Percentiles rank a stretch among this genome's conserved stretches.
Evolutionary conservation across 2,329 filamentous ascomycete genomes (phyloP).

Genomic region (Nannizzia gypsea): DNA sequence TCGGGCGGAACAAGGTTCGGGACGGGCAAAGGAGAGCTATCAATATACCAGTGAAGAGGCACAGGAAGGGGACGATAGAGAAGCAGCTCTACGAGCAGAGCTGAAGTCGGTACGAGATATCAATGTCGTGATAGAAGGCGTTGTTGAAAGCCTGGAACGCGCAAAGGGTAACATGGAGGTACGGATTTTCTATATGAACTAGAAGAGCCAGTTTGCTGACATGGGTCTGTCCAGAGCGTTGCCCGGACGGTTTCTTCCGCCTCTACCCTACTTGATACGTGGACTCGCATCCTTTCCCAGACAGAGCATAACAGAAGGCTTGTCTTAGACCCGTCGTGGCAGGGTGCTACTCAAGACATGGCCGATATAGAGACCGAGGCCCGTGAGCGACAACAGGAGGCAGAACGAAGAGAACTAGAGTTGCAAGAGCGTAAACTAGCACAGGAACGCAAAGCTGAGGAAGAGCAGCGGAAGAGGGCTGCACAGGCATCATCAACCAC

Average conservation of each 20-base stretch:
- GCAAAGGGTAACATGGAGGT: conserved; percentile 42
- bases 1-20: conserved; percentile 5
- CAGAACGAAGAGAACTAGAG: conserved; percentile 63
- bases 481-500: conserved; percentile 20
- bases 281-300: conserved; percentile 90
- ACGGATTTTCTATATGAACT: conserved; percentile 11
- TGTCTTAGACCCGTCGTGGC: conserved; percentile 78
- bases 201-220: neutral
- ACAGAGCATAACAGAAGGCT: conserved; percentile 95
- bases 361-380: conserved; percentile 77
- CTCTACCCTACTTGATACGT: conserved; percentile 81
- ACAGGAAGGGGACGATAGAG: conserved; percentile 45
- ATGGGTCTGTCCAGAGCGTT: conserved; percentile 50
- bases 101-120: conserved; percentile 72
- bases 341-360: conserved; percentile 76
- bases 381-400: conserved; percentile 59
- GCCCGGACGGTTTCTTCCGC: conserved; percentile 75
- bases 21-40: conserved; percentile 11
- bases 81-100: conserved; percentile 64
- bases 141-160: conserved; percentile 34
- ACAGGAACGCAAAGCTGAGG: conserved; percentile 43
- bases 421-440: conserved; percentile 68
- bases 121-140: conserved; percentile 69
- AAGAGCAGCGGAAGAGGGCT: conserved; percentile 30
- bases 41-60: conserved; percentile 17